Evolutionary conservation across 441 rosid species (phyloP).

Genomic region (Hura crepitans): DNA sequence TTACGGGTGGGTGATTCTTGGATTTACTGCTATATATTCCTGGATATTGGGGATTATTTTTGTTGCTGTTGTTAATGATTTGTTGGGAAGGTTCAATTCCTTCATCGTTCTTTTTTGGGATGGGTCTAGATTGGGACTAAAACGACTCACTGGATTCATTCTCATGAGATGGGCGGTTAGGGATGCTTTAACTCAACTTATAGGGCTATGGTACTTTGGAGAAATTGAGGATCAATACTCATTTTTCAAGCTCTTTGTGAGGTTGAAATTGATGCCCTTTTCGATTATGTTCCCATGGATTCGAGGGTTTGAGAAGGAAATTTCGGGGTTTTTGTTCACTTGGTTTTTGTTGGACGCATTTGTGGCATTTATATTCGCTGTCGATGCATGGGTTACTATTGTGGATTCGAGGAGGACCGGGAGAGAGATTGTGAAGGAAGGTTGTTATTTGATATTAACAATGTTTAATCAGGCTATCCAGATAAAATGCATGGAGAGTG

Average conservation of each 20-base stretch:
- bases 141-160: constrained; percentile 78
- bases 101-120: constrained; percentile 52
- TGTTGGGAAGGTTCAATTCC: constrained; percentile 58
- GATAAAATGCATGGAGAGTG: constrained; percentile 70
- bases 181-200: constrained; percentile 83
- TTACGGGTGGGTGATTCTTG: constrained; percentile 90
- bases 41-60: constrained; percentile 68
- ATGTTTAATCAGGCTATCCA: constrained; percentile 71
- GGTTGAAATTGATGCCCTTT: constrained; percentile 90
- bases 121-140: constrained; percentile 80
- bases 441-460: constrained; percentile 65
- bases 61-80: constrained; percentile 60
- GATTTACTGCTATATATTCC: constrained; percentile 78
- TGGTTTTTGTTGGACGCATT: constrained; percentile 76
- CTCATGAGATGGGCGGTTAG: constrained; percentile 90
- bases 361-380: constrained; percentile 55
- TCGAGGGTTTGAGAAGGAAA: constrained; percentile 75
- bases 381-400: constrained; percentile 83
- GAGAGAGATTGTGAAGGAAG: constrained; percentile 84
- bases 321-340: constrained; percentile 70
- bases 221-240: constrained; percentile 83
- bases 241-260: constrained; percentile 75
- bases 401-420: constrained; percentile 78
- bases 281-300: constrained; percentile 81
- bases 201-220: constrained; percentile 86